Evolutionary conservation across 192 early-diverging fungal genomes (phyloP), one percentile per base, ranked within the genome.

Genomic region (Rhizophagus prolifer): DNA sequence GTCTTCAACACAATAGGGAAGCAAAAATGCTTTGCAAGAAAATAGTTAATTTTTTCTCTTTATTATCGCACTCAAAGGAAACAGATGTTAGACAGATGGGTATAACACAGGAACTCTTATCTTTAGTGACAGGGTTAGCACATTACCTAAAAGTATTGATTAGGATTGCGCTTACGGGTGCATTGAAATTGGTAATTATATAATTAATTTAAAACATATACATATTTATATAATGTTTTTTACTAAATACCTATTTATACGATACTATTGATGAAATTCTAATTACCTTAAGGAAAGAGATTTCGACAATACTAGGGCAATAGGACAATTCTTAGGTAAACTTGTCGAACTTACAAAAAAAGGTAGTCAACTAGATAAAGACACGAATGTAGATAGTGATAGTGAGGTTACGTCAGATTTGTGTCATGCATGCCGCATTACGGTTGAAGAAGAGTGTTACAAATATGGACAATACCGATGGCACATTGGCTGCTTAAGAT

Each of bases 1-100:
- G 84, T 44, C 83, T 93, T 62, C 90, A 93, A 75, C 88, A 94
- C 78, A 92, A 89, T 41, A 84, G 94, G 34, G 97, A 98, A 83
- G 96, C 97, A 13, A 98, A 96, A 87, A 90, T 97, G 86, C 87
- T 99, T 67, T 95, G 95, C 78, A 97, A 96, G 81, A 94, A 93
- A 80, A 95, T 97, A 74, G 92, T 97, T 68, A 92, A 92, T 77
- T 98, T 98, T 81, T 98, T 99, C 83, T 93, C 96, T 8, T 76
- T 97, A 26, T 85, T 99, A 44, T 92, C 92, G 4, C 89, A 93
- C 78, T 90, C 92, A 2, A 89, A 92, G 64, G 83, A 91, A 74
- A 81, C 81, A 71, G 86, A 86, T 10, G 81, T 82, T 2, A 84
- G 84, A 59, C 83, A 84, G 74, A 66, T 88, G 19, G 88, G 89